A percentile compares a stretch with the other conserved stretches of the same genome.
These are phyloP conservation scores for Neopestalotiopsis sp. DNA, from an alignment of 2,329 filamentous ascomycete species.

Conservation along the genomic window DNA sequence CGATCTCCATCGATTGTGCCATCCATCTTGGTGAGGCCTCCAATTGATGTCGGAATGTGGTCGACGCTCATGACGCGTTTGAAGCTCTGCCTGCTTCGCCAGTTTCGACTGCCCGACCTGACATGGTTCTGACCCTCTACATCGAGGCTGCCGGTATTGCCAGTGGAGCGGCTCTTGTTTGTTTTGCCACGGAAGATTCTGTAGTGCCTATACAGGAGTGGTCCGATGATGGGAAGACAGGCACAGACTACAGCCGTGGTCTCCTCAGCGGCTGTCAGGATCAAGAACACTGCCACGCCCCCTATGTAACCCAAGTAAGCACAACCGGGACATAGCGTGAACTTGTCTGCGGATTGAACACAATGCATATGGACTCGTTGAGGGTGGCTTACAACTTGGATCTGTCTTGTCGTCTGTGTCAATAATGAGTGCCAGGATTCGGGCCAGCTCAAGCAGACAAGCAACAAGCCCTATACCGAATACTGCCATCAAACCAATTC, in stretches of 20 bases:
- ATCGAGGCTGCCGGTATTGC: not conserved
- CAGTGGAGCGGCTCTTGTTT: not conserved
- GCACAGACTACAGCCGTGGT: conserved; percentile 33
- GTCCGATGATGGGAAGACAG: conserved; percentile 28
- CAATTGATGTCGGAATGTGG: conserved; percentile 17
- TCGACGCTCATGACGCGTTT: conserved; percentile 28
- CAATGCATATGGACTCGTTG: not conserved
- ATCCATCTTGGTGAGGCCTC: not conserved
- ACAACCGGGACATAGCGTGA: not conserved
- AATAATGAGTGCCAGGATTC: conserved; percentile 28
- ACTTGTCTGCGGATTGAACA: not conserved
- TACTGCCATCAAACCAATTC: conserved; percentile 30
- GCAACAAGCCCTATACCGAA: conserved; percentile 32
- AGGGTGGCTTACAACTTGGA: conserved; percentile 29
- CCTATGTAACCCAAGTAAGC: conserved; percentile 17
- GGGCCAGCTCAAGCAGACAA: conserved; percentile 29
- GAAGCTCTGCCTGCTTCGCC: conserved; percentile 23
- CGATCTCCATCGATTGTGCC: not conserved
- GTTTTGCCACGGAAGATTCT: conserved; percentile 13
- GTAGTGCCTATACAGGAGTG: conserved; percentile 23
- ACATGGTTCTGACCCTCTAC: conserved; percentile 18
- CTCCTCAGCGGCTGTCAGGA: conserved; percentile 33
- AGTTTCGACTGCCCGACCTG: conserved; percentile 23
- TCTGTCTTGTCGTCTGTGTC: conserved; percentile 32
- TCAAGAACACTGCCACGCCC: conserved; percentile 31